Percentiles rank a stretch among this genome's conserved stretches.
These are phyloP conservation scores for Talaromyces wortmannii DNA, from an alignment of 495 filamentous ascomycete species.

Conservation along the genomic window DNA sequence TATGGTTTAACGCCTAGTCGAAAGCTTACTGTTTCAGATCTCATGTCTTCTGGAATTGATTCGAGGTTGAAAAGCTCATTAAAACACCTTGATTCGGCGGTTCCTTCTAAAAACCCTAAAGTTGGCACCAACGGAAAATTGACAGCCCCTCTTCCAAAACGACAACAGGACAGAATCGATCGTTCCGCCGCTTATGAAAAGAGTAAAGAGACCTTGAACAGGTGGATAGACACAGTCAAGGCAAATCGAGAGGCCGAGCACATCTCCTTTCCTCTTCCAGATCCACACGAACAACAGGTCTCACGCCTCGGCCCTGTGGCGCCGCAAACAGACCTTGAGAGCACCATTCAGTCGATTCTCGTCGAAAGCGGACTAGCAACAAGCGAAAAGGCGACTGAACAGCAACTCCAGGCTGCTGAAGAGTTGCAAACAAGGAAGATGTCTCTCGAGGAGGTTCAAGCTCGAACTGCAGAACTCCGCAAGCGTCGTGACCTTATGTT, in stretches of 20 bases:
- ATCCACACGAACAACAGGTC: slow-evolving; percentile 50
- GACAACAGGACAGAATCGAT: slow-evolving; percentile 83
- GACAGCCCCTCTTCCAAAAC: slow-evolving; percentile 76
- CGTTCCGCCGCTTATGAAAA: slow-evolving; percentile 82
- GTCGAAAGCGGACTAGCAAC: slow-evolving; percentile 73
- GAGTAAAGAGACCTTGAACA: slow-evolving; percentile 81
- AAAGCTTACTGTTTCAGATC: slow-evolving; percentile 76
- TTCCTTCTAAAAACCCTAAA: slow-evolving; percentile 40
- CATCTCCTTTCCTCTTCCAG: slow-evolving; percentile 78
- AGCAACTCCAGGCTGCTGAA: slow-evolving; percentile 61
- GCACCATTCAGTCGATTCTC: slow-evolving; percentile 76
- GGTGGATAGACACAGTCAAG: slow-evolving; percentile 93
- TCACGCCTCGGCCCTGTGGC: slow-evolving; percentile 40
- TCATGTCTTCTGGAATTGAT: slow-evolving; percentile 68
- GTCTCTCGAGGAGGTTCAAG: slow-evolving; percentile 65
- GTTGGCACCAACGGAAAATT: slow-evolving; percentile 63
- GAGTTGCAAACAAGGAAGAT: slow-evolving; percentile 59
- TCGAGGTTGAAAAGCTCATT: slow-evolving; percentile 71
- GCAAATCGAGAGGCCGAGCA: slow-evolving; percentile 89
- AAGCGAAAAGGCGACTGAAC: slow-evolving; percentile 55
- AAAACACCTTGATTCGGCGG: slow-evolving; percentile 48
- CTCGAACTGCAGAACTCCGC: slow-evolving; percentile 67
- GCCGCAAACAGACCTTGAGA: slow-evolving; percentile 75
- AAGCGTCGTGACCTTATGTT: slow-evolving; percentile 79
- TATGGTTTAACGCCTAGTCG: slow-evolving; percentile 51